phyloP scores from a whole-genome alignment of 257 asterid genomes.

The Solanum paucissectum region DNA sequence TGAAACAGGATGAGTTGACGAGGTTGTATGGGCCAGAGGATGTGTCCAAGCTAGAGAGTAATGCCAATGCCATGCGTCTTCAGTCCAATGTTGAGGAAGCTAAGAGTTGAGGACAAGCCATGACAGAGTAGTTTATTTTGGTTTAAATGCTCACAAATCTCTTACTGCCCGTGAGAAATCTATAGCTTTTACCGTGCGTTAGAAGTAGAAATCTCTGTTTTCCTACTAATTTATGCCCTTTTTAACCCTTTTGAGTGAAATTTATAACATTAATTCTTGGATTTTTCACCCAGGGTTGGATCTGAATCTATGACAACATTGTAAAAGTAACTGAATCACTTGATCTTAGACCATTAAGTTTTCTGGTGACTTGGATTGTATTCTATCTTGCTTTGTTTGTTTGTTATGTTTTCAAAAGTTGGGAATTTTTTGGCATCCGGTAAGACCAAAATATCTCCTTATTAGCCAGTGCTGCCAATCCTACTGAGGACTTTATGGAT shows the following conservation, averaged over 20 bases:
- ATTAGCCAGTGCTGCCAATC: neutral
- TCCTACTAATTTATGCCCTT: neutral
- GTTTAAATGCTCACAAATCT: neutral
- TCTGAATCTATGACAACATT: neutral
- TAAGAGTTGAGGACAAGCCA: slow-evolving; percentile 19
- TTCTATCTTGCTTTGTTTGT: neutral
- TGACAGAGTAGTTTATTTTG: neutral
- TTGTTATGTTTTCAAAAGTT: neutral
- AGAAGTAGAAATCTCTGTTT: neutral
- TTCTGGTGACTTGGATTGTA: neutral
- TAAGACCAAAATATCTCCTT: neutral
- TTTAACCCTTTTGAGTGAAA: neutral
- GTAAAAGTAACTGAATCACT: neutral
- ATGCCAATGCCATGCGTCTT: slow-evolving; percentile 17
- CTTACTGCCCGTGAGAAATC: neutral
- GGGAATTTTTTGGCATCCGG: neutral
- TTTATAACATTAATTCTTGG: neutral
- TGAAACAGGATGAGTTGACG: slow-evolving; percentile 63
- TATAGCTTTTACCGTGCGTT: neutral
- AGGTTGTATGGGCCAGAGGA: slow-evolving; percentile 59
- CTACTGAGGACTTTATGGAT: neutral
- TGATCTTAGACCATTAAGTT: neutral
- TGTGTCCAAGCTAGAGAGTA: slow-evolving; percentile 39
- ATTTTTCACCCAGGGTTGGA: neutral
- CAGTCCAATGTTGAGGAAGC: slow-evolving; percentile 39